phyloP scores from a whole-genome alignment of 2,329 filamentous ascomycete genomes.

The Fusarium sp. region DNA sequence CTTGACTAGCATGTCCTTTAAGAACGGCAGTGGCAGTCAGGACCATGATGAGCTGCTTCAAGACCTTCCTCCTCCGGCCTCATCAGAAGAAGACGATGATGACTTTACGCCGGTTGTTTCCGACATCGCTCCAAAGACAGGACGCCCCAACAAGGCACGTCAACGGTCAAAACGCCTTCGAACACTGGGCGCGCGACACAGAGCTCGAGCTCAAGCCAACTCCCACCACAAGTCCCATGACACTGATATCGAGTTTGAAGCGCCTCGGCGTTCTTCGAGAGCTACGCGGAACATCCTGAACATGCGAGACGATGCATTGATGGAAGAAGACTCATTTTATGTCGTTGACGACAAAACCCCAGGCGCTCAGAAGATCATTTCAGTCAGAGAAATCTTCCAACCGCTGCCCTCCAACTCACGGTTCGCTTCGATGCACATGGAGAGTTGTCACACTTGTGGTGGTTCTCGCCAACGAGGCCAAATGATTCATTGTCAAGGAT shows the following conservation, averaged over 20 bases:
- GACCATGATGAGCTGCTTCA: constrained; percentile 49
- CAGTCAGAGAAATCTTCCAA: constrained; percentile 79
- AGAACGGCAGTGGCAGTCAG: constrained; percentile 33
- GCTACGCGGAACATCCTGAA: constrained; percentile 54
- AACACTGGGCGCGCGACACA: constrained; percentile 23
- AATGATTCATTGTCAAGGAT: constrained; percentile 90
- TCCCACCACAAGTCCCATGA: constrained; percentile 43
- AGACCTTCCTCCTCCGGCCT: constrained; percentile 39
- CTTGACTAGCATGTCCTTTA: constrained; percentile 40
- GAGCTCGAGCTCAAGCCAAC: not conserved
- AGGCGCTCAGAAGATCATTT: constrained; percentile 63
- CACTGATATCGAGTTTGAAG: constrained; percentile 64
- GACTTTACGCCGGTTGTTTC: constrained; percentile 50
- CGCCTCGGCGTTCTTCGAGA: constrained; percentile 59
- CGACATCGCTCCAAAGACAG: constrained; percentile 46
- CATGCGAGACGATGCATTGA: constrained; percentile 62
- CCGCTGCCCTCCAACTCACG: constrained; percentile 65
- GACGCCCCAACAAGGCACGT: constrained; percentile 35
- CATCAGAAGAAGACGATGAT: constrained; percentile 47
- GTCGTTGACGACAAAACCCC: constrained; percentile 56
- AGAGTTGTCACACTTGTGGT: constrained; percentile 75
- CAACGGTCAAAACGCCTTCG: constrained; percentile 37
- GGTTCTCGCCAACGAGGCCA: constrained; percentile 62
- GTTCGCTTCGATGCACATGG: constrained; percentile 76
- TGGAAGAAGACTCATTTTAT: constrained; percentile 68